phyloP scores from a whole-genome alignment of 352 stramenopile genomes.

The Phytophthora niederhauseri region DNA sequence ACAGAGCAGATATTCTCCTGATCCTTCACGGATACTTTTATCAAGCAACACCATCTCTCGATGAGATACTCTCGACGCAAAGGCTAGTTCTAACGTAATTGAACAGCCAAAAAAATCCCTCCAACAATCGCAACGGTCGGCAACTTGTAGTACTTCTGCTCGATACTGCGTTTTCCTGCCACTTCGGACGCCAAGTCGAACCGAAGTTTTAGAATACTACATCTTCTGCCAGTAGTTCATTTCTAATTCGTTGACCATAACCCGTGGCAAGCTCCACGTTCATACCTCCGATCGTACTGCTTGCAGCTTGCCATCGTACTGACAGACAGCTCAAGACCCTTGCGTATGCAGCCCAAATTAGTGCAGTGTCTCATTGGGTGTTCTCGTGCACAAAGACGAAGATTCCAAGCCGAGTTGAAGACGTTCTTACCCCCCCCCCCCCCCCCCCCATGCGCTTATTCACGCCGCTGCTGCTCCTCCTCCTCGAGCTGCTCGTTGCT shows the following conservation, averaged over 20 bases:
- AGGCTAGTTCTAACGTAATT: neutral
- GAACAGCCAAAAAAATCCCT: neutral
- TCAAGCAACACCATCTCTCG: conserved; percentile 10
- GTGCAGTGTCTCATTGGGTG: conserved; percentile 2
- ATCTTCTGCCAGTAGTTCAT: too few relatives aligned
- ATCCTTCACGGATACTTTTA: neutral
- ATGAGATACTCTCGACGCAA: conserved; percentile 7
- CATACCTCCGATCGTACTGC: too few relatives aligned
- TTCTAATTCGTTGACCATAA: neutral
- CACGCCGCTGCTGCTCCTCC: neutral
- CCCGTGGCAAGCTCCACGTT: neutral
- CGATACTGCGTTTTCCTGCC: neutral
- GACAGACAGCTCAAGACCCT: neutral
- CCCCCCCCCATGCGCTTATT: conserved; percentile 9
- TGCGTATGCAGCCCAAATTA: neutral
- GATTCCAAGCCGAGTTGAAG: conserved; percentile 1
- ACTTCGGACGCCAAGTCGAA: too few relatives aligned
- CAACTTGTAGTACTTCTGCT: too few relatives aligned
- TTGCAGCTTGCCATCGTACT: neutral
- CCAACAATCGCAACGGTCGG: too few relatives aligned
- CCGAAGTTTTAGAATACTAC: too few relatives aligned
- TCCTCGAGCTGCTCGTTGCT: conserved; percentile 3
- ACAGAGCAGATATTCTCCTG: neutral
- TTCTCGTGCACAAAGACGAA: conserved; percentile 11
- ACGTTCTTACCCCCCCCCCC: neutral